A percentile compares a stretch with the other conserved stretches of the same genome.
phyloP scores from a whole-genome alignment of 805 yeast species.

The Starmerella sp. region DNA sequence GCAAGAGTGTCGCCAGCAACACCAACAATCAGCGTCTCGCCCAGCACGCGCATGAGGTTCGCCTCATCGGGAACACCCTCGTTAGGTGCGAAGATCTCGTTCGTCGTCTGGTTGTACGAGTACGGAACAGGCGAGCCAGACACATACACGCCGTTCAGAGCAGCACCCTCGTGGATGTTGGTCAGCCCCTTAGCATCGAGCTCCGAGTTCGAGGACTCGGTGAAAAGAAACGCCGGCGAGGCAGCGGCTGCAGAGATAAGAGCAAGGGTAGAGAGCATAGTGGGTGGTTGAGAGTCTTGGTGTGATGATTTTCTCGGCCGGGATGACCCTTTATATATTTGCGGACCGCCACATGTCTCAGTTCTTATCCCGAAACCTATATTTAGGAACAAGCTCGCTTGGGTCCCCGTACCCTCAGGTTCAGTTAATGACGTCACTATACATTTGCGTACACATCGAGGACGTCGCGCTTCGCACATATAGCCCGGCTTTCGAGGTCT shows the following conservation, averaged over 20 bases:
- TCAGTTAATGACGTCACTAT: neutral
- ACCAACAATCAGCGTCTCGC: neutral
- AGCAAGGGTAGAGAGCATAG: neutral
- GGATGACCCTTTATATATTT: neutral
- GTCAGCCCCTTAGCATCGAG: neutral
- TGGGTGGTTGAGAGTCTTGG: neutral
- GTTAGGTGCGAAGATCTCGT: neutral
- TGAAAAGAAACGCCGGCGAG: neutral
- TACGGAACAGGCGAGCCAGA: neutral
- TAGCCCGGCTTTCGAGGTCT: no score
- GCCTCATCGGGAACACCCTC: neutral
- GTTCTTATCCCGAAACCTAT: neutral
- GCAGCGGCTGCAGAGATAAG: neutral
- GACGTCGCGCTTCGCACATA: no score
- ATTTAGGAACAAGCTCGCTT: neutral
- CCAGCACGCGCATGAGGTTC: neutral
- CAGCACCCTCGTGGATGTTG: slow-evolving; percentile 6
- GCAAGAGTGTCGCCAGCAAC: neutral
- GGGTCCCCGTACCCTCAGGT: neutral
- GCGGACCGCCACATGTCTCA: no score
- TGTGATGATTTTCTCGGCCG: neutral
- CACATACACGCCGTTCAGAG: neutral
- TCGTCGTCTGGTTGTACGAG: neutral
- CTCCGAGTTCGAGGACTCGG: neutral
- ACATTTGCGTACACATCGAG: no score